Conservation (phyloP, 805 yeast species). For the Nakazawaea anatomiae region DNA sequence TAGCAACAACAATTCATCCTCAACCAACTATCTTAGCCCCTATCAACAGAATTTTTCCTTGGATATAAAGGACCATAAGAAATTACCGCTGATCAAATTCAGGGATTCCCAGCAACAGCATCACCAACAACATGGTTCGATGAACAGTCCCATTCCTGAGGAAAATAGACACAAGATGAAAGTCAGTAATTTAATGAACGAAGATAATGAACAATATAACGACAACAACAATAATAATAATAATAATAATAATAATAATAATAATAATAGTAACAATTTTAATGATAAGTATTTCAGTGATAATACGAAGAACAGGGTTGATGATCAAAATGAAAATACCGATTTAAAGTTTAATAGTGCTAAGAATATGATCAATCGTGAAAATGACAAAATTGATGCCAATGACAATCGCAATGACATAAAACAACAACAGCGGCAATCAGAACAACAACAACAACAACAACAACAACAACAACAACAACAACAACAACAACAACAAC, state of each 20-base stretch:
- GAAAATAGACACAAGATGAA: slow-evolving; percentile 5
- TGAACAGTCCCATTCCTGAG: background rate
- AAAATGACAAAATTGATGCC: background rate
- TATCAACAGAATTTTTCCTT: slow-evolving; percentile 7
- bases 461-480: background rate
- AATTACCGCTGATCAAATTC: slow-evolving; percentile 10
- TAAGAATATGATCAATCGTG: too few relatives aligned
- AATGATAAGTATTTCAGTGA: too few relatives aligned
- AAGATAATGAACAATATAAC: background rate
- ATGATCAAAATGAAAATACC: too few relatives aligned
- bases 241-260: background rate
- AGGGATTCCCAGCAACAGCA: background rate
- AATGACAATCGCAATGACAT: background rate
- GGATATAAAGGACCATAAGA: slow-evolving; percentile 3
- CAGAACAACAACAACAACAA: background rate
- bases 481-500: too few relatives aligned
- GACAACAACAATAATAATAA: background rate
- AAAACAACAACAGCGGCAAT: too few relatives aligned
- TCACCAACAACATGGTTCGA: background rate
- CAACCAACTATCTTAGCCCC: slow-evolving; percentile 1
- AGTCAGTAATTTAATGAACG: slow-evolving; percentile 8
- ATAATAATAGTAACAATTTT: background rate
- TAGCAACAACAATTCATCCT: background rate
- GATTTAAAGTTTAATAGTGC: too few relatives aligned
- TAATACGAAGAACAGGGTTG: too few relatives aligned